Evolutionary conservation across 106 monocot genomes (phyloP), one percentile per base, ranked within the genome.

Genomic region (Chionographis japonica): DNA sequence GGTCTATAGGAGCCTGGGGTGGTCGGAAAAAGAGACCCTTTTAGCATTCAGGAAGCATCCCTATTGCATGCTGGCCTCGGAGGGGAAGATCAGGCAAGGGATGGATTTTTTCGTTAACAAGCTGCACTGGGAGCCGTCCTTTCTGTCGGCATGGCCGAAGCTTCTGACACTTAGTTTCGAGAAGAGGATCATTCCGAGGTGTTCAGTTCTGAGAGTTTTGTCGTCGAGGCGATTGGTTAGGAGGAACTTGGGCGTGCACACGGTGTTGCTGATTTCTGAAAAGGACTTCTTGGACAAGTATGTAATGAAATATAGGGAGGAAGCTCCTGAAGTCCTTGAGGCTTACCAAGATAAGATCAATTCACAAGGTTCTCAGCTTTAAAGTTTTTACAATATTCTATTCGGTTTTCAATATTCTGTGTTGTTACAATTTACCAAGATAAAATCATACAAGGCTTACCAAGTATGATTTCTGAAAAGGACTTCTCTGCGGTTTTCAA

Each of bases 161-260:
- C 6, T 79, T n/a, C 36, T 89, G 4, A 62, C 60, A 16, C 42
- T 54, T 8, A 74, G 82, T 19, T 53, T 85, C 42, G 85, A 89
- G 69, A 79, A 73, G 73, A 75, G 69, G 36, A 71, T 89, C 17
- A 14, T 82, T 17, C 88, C 85, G 8, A 70, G 88, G 70, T 85
- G 53, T 43, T 27, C 37, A 37, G 79, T 82, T 15, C 50, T 82
- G 54, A 67, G 58, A n/a, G 17, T 75, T 6, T 63, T 85, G 59
- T 40, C 40, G 16, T 71, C 63, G 11, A 69, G 73, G 37, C 71
- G 78, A 8, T 10, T 72, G 8, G 2, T 81, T 6, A 52, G 66
- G 10, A 56, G 15, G 27, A 51, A 55, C 5, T 18, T 9, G 4
- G 62, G 52, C 16, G n/a, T 76, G 13, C 54, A 4, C 6, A 12